Percentiles rank a stretch among this genome's conserved stretches.
Evolutionary conservation across 2,329 filamentous ascomycete species (phyloP).

Genomic region (Aspergillus tanneri): DNA sequence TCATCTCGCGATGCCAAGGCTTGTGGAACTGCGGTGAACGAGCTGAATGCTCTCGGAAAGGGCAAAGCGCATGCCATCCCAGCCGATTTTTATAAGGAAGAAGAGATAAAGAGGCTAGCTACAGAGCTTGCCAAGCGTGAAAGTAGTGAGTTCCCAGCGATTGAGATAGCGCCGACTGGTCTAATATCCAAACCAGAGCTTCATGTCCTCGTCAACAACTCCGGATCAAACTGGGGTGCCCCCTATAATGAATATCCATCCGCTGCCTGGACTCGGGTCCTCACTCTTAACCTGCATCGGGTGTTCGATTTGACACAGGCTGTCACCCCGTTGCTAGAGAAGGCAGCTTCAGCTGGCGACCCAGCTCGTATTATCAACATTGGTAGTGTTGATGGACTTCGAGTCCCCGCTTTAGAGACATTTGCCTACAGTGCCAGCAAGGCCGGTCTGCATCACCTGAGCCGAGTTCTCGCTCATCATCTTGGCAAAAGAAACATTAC

Average conservation of each 20-base stretch:
- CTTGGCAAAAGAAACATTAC: conserved; percentile 54
- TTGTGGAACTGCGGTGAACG: conserved; percentile 46
- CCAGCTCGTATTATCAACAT: conserved; percentile 55
- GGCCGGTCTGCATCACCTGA: conserved; percentile 55
- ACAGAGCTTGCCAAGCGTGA: conserved; percentile 50
- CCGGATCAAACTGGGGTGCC: conserved; percentile 56
- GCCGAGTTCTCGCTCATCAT: conserved; percentile 52
- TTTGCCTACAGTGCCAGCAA: conserved; percentile 56
- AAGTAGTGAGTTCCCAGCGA: conserved; percentile 48
- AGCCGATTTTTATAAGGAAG: conserved; percentile 54
- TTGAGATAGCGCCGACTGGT: background rate
- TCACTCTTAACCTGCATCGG: conserved; percentile 55
- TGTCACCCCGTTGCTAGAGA: conserved; percentile 49
- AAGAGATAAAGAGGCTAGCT: conserved; percentile 50
- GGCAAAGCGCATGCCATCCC: conserved; percentile 53
- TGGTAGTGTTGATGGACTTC: conserved; percentile 55
- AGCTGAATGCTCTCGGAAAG: conserved; percentile 53
- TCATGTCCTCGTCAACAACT: conserved; percentile 54
- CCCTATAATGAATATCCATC: conserved; percentile 60
- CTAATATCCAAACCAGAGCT: conserved; percentile 35
- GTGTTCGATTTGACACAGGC: conserved; percentile 52
- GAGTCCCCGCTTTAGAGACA: conserved; percentile 53
- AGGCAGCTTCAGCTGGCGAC: conserved; percentile 44
- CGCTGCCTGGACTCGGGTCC: conserved; percentile 58
- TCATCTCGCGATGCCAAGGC: conserved; percentile 54